Evolutionary conservation across 352 stramenopile species (phyloP).

Genomic region (Phytophthora melonis): DNA sequence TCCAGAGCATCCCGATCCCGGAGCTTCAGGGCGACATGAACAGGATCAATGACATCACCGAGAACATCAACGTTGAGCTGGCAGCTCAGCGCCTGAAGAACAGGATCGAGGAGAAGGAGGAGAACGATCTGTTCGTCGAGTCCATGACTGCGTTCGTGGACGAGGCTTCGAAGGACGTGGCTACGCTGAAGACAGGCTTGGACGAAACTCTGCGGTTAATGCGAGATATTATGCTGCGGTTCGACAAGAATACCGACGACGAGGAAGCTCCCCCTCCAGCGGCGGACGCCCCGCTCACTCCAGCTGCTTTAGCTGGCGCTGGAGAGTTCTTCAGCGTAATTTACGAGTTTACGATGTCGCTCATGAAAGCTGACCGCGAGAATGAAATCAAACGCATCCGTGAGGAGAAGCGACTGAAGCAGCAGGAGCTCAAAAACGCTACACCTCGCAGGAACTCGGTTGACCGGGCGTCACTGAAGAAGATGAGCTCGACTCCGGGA

Average conservation of each 20-base stretch:
- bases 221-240: slow-evolving; percentile 69
- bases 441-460: slow-evolving; percentile 49
- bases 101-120: slow-evolving; percentile 74
- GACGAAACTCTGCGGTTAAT: slow-evolving; percentile 58
- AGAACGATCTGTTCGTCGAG: slow-evolving; percentile 66
- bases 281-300: slow-evolving; percentile 23
- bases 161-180: slow-evolving; percentile 40
- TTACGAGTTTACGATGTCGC: slow-evolving; percentile 83
- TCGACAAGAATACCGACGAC: slow-evolving; percentile 57
- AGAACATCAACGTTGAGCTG: slow-evolving; percentile 71
- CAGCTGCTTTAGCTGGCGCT: slow-evolving; percentile 49
- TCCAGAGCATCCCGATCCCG: slow-evolving; percentile 81
- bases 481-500: slow-evolving; percentile 17
- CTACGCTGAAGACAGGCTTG: slow-evolving; percentile 55
- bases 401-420: slow-evolving; percentile 66
- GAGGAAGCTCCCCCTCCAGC: slow-evolving; percentile 28
- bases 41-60: slow-evolving; percentile 66
- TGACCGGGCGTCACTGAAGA: slow-evolving; percentile 20
- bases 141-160: slow-evolving; percentile 75
- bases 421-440: slow-evolving; percentile 61
- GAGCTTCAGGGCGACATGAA: slow-evolving; percentile 80
- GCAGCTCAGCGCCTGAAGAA: slow-evolving; percentile 80
- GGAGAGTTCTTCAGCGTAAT: slow-evolving; percentile 77
- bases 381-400: slow-evolving; percentile 79
- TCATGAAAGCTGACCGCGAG: slow-evolving; percentile 79